These are phyloP conservation scores for Nicotiana paniculata DNA, from an alignment of 257 asterid species.

Conservation along the genomic window DNA sequence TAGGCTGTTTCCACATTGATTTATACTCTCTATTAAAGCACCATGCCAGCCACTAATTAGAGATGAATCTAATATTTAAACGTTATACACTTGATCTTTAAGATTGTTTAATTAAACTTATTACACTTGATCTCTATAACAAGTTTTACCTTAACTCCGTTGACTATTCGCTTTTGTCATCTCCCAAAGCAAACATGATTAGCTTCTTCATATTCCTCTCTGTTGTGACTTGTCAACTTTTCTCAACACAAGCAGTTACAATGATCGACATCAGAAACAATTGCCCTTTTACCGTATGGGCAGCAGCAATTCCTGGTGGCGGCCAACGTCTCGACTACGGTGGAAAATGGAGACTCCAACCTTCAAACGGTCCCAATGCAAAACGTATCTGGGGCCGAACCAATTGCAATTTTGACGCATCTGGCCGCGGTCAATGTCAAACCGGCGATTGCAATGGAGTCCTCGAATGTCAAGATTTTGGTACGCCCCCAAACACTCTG, in stretches of 20 bases:
- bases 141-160: neutral
- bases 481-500: slow-evolving; percentile 32
- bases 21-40: too few relatives aligned
- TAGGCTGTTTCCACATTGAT: too few relatives aligned
- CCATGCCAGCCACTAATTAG: too few relatives aligned
- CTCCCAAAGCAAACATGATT: neutral
- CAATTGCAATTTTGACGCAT: slow-evolving; percentile 45
- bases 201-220: slow-evolving; percentile 7
- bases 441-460: slow-evolving; percentile 57
- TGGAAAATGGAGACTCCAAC: slow-evolving; percentile 19
- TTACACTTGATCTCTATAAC: neutral
- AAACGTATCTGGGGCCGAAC: slow-evolving; percentile 61
- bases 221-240: neutral
- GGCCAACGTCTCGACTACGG: slow-evolving; percentile 26
- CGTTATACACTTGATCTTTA: too few relatives aligned
- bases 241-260: slow-evolving; percentile 8
- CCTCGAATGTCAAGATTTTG: slow-evolving; percentile 27
- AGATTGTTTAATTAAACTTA: too few relatives aligned
- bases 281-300: slow-evolving; percentile 34
- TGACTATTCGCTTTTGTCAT: neutral
- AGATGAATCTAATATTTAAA: too few relatives aligned
- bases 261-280: slow-evolving; percentile 20
- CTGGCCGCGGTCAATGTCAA: slow-evolving; percentile 44
- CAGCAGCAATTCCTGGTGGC: slow-evolving; percentile 18
- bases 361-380: slow-evolving; percentile 1